Evolutionary conservation across 257 asterid species (phyloP), one percentile per base, ranked within the genome.

Genomic region (Agastache rugosa): DNA sequence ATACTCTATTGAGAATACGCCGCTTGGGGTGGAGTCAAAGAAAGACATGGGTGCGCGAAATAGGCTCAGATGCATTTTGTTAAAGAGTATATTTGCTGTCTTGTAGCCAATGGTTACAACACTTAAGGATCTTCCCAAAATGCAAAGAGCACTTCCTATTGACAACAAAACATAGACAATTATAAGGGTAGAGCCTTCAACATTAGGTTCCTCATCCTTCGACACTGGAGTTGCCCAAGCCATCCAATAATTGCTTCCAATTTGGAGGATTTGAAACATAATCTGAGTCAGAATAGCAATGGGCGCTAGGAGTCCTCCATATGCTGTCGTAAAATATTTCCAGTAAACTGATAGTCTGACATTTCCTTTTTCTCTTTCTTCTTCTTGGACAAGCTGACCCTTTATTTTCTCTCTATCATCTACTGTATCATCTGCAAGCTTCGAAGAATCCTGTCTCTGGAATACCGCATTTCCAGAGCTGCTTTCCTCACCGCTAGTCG

Each of bases 201-300:
- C 97, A 1, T 75, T 86, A 74, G 97, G 82, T 8, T 82, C 68
- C 1, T 74, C 89, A 71, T 79, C 89, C 74, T 81, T 75, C 0
- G 98, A 91, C 27, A 93, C 93, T 0, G 98, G 98, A 31, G 97
- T 93, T 34, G 99, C 99, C 97, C 96, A 94, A 29, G 97, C 93
- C 97, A 94, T 94, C 99, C 97, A 94, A 66, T 91, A 94, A 74
- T 92, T 94, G 92, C 99, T 94, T 56, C 93, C 96, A 25, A 94
- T 90, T 80, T 94, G 97, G 71, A 94, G 89, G 22, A 75, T 7
- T 66, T 91, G 94, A 77, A 91, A 89, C 48, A 87, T 35, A 60
- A 81, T 25, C 67, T 92, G 97, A 47, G 92, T 84, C 69, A 92
- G 71, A 70, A 94, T 56, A 62, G 90, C 87, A 47, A 92, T 48